phyloP scores from a whole-genome alignment of 169 alveolate species.

The Babesia bovis region DNA sequence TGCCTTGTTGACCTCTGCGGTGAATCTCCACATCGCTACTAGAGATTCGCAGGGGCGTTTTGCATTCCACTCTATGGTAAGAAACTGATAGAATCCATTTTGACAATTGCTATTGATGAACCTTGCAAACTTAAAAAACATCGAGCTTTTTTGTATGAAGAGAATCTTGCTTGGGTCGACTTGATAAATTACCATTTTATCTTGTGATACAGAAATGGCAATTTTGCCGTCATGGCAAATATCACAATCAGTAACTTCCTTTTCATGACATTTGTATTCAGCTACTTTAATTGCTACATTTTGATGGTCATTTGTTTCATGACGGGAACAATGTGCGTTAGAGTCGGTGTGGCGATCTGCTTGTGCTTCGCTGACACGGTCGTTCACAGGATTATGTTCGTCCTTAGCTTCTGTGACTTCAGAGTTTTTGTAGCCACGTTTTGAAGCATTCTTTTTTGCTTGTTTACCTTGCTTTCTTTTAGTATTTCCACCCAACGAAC shows the following conservation, averaged over 20 bases:
- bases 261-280: slow-evolving; percentile 42
- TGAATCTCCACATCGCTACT: slow-evolving; percentile 21
- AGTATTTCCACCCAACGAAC: neutral
- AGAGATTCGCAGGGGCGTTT: neutral
- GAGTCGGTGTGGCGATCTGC: slow-evolving; percentile 9
- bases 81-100: slow-evolving; percentile 13
- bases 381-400: no score
- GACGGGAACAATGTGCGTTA: neutral
- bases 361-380: no score
- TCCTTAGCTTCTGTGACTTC: neutral
- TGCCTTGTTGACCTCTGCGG: neutral
- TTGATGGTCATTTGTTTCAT: neutral
- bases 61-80: slow-evolving; percentile 33
- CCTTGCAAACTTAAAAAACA: slow-evolving; percentile 38
- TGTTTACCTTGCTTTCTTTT: neutral
- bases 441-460: neutral
- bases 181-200: slow-evolving; percentile 23
- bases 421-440: neutral
- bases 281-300: slow-evolving; percentile 17
- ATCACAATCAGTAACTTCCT: slow-evolving; percentile 46
- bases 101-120: slow-evolving; percentile 18
- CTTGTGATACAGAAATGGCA: slow-evolving; percentile 41
- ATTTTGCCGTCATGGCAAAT: slow-evolving; percentile 21
- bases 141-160: neutral
- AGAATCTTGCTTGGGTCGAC: slow-evolving; percentile 4